A percentile compares a stretch with the other conserved stretches of the same genome.
phyloP scores from a whole-genome alignment of 331 rosid genomes.

The Prunus yedoensis region DNA sequence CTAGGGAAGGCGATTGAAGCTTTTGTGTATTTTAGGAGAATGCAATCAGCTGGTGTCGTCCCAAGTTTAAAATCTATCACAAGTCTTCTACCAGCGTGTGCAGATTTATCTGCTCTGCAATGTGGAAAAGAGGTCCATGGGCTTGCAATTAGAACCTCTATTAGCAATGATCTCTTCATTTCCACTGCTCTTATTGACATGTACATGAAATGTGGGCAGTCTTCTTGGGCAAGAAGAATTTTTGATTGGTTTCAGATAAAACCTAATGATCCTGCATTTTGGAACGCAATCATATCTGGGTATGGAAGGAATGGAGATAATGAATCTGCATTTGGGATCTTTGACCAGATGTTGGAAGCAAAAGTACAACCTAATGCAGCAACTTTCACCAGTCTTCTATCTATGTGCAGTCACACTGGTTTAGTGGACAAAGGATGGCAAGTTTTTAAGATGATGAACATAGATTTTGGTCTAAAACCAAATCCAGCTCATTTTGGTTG shows the following conservation, averaged over 20 bases:
- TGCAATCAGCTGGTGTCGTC: constrained; percentile 44
- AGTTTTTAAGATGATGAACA: constrained; percentile 54
- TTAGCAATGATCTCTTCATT: constrained; percentile 45
- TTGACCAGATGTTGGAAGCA: constrained; percentile 46
- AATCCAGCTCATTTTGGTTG: constrained; percentile 58
- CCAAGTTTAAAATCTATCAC: constrained; percentile 58
- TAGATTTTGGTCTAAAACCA: constrained; percentile 56
- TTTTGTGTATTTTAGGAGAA: constrained; percentile 53
- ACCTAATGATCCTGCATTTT: constrained; percentile 64
- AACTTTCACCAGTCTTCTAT: constrained; percentile 64
- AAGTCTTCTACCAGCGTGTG: constrained; percentile 58
- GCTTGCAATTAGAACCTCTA: constrained; percentile 36
- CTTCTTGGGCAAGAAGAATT: constrained; percentile 45
- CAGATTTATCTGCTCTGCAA: constrained; percentile 44
- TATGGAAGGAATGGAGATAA: constrained; percentile 70
- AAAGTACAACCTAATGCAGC: constrained; percentile 51
- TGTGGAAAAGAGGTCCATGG: constrained; percentile 71
- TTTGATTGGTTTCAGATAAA: constrained; percentile 51
- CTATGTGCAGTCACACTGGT: constrained; percentile 73
- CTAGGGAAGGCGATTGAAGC: constrained; percentile 49
- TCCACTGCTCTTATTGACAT: constrained; percentile 61
- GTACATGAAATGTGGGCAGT: constrained; percentile 70
- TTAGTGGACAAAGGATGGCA: constrained; percentile 57
- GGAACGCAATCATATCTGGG: constrained; percentile 75
- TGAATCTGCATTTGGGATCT: constrained; percentile 52